phyloP scores from a whole-genome alignment of 2,329 filamentous ascomycete genomes.

The Stemphylium lycopersici region DNA sequence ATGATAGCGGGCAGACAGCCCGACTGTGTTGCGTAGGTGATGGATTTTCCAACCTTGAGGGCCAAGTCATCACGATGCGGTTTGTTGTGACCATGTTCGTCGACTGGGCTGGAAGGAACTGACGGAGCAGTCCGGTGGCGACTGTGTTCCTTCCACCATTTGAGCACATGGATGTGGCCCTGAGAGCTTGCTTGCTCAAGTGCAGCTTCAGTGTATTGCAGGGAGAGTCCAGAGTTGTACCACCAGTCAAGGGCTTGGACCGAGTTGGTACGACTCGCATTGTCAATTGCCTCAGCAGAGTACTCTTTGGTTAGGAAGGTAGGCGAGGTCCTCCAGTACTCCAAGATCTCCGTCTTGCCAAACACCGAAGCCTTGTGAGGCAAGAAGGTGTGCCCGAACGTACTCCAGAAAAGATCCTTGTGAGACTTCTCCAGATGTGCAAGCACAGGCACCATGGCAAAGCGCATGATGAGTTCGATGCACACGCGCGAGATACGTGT shows the following conservation, averaged over 20 bases:
- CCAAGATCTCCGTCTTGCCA: slow-evolving; percentile 80
- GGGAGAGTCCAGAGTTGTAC: slow-evolving; percentile 77
- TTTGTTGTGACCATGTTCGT: slow-evolving; percentile 21
- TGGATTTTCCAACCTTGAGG: slow-evolving; percentile 82
- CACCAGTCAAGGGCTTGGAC: slow-evolving; percentile 90
- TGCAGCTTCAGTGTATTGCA: slow-evolving; percentile 85
- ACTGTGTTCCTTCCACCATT: slow-evolving; percentile 88
- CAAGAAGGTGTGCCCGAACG: slow-evolving; percentile 79
- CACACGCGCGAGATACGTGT: slow-evolving; percentile 79
- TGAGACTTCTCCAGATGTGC: slow-evolving; percentile 71
- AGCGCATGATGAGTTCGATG: slow-evolving; percentile 89
- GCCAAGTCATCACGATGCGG: slow-evolving; percentile 49
- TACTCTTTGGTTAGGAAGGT: slow-evolving; percentile 88
- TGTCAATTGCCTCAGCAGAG: slow-evolving; percentile 81
- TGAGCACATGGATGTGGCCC: slow-evolving; percentile 82
- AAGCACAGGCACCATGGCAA: slow-evolving; percentile 80
- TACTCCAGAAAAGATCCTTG: slow-evolving; percentile 81
- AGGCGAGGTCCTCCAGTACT: slow-evolving; percentile 87
- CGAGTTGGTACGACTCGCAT: slow-evolving; percentile 84
- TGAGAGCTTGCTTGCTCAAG: slow-evolving; percentile 86
- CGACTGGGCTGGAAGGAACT: slow-evolving; percentile 15
- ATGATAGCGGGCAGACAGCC: slow-evolving; percentile 77
- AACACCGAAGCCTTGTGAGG: slow-evolving; percentile 91
- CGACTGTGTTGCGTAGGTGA: slow-evolving; percentile 82
- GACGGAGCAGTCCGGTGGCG: slow-evolving; percentile 47